These are phyloP conservation scores for Yueomyces sinensis DNA, from an alignment of 805 yeast species.

Conservation along the genomic window DNA sequence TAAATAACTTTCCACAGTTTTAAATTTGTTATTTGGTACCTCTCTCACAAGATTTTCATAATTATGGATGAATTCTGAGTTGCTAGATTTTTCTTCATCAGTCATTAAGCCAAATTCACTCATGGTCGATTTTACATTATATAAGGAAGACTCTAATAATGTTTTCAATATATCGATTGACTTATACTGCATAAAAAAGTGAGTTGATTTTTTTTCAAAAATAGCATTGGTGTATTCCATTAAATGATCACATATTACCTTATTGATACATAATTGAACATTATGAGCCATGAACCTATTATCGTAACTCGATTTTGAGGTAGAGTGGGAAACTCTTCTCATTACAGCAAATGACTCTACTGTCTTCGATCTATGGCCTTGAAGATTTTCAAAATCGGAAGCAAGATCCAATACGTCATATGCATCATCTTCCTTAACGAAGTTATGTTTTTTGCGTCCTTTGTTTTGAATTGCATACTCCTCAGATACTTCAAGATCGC, in stretches of 20 bases:
- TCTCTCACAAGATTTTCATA: constrained; percentile 36
- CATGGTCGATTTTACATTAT: constrained; percentile 8
- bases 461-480: constrained; percentile 6
- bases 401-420: constrained; percentile 4
- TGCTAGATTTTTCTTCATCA: constrained; percentile 11
- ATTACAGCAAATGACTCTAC: constrained; percentile 21
- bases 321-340: constrained; percentile 17
- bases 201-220: constrained; percentile 30
- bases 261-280: constrained; percentile 42
- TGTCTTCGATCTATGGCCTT: constrained; percentile 9
- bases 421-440: constrained; percentile 1
- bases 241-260: constrained; percentile 34
- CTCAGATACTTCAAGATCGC: constrained; percentile 19
- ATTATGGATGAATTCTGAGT: constrained; percentile 25
- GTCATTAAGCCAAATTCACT: constrained; percentile 9
- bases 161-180: constrained; percentile 38
- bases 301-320: constrained; percentile 29
- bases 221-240: constrained; percentile 33
- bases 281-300: constrained; percentile 47
- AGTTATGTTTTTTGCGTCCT: not conserved
- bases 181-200: constrained; percentile 34
- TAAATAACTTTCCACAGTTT: constrained; percentile 37
- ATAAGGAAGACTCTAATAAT: constrained; percentile 16
- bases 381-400: not conserved
- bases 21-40: constrained; percentile 26